Base-by-base conservation (phyloP, 306 rosid species). In the Adenanthera pavonina region DNA sequence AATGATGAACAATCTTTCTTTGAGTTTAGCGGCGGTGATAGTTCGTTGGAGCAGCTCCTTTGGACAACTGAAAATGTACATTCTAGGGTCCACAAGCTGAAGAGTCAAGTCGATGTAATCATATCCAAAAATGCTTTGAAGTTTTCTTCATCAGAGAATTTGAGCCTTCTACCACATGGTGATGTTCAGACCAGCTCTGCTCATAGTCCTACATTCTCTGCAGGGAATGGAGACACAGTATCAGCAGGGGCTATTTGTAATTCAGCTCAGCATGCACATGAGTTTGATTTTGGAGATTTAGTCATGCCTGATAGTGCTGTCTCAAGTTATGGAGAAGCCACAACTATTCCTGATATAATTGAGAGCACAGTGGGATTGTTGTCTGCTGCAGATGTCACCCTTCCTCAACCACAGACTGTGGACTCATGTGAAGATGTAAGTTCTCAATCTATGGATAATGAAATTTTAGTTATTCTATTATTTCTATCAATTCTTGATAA, bases 391-490 rank as follows among this genome's bases (percentile, higher is more conserved):
- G 92, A 90, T 73, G 93, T 84, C 77, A 87, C 92, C 70, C 57
- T 89, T 61, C 93, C 87, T 76, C 89, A 80, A 9, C 89, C 95
- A 64, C 91, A 89, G 53, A 87, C 75, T 54, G 88, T 91, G n/a
- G 95, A 90, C 82, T 89, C 92, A 14, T 85, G 82, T 74, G 97
- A 93, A 81, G 82, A 85, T 87, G 98, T 95, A 85, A 89, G 98
- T 84, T 78, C 83, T 72, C 66, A 64, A 81, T 46, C 34, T 61
- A 61, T 41, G 47, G 8, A n/a, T 81, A 51, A 19, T 46, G 46
- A 53, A 35, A 15, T 78, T 78, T 69, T 41, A 35, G 59, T 76
- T 41, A 43, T 65, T 78, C 46, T 20, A 40, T 25, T 77, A 30
- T 53, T 60, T 74, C 57, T 61, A 70, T 41, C 53, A 53, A 43